These are phyloP conservation scores for Capronia epimyces DNA, from an alignment of 2,329 filamentous ascomycete genomes.

Conservation along the genomic window DNA sequence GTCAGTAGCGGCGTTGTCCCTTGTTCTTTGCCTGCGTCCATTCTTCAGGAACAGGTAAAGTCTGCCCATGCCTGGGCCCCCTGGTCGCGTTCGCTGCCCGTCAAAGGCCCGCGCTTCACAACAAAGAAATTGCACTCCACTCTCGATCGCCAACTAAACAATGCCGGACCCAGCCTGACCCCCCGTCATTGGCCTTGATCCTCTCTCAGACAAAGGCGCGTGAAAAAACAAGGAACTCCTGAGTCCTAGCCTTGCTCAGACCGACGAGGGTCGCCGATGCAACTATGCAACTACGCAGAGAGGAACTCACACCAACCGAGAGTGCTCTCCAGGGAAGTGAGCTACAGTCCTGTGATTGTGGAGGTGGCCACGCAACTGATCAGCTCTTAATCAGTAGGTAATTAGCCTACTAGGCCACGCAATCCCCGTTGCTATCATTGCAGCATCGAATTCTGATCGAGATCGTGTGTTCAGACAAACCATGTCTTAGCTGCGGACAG, in stretches of 20 bases:
- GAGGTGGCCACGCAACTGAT: slow-evolving; percentile 10
- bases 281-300: not conserved
- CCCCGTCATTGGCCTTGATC: slow-evolving; percentile 11
- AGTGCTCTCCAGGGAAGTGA: not conserved
- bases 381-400: not conserved
- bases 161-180: slow-evolving; percentile 3
- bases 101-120: slow-evolving; percentile 10
- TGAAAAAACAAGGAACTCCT: slow-evolving; percentile 4
- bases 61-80: slow-evolving; percentile 1
- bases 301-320: not conserved
- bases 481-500: no score
- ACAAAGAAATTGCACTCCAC: slow-evolving; percentile 22
- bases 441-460: not conserved
- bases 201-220: not conserved
- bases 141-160: slow-evolving; percentile 18
- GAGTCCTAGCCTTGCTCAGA: not conserved
- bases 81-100: slow-evolving; percentile 1
- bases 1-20: not conserved
- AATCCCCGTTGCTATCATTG: not conserved
- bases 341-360: not conserved
- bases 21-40: not conserved
- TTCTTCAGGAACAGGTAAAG: slow-evolving; percentile 20
- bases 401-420: not conserved
- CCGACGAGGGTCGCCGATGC: not conserved
- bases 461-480: not conserved